These are phyloP conservation scores for Yarrowia alimentaria DNA, from an alignment of 805 yeast species.

Conservation along the genomic window DNA sequence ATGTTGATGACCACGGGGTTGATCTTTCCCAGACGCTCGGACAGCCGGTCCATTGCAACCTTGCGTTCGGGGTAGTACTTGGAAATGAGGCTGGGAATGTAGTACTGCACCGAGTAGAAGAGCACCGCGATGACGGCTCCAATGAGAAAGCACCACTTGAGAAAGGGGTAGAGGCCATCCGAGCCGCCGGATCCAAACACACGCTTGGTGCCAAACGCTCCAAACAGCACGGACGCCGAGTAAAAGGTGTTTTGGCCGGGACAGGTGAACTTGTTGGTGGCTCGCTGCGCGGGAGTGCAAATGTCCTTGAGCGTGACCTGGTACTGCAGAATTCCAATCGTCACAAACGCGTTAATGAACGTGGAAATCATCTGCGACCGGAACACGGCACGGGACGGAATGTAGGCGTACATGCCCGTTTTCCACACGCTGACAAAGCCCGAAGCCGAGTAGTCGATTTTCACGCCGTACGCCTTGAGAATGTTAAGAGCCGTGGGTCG, in stretches of 20 bases:
- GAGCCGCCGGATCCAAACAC: slow-evolving; percentile 38
- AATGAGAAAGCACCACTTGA: slow-evolving; percentile 32
- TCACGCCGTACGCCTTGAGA: slow-evolving; percentile 58
- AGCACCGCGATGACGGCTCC: slow-evolving; percentile 34
- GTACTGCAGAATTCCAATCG: slow-evolving; percentile 38
- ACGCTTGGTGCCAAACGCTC: slow-evolving; percentile 49
- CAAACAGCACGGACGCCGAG: slow-evolving; percentile 48
- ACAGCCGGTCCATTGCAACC: not conserved
- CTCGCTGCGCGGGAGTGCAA: slow-evolving; percentile 28
- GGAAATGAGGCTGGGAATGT: slow-evolving; percentile 30
- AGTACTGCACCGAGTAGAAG: not conserved
- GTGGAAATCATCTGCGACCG: slow-evolving; percentile 43
- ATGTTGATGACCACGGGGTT: not conserved
- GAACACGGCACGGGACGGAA: slow-evolving; percentile 59
- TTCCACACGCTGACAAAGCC: slow-evolving; percentile 57
- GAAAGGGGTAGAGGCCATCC: slow-evolving; percentile 33
- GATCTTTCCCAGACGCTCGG: not conserved
- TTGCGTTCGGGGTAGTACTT: not conserved
- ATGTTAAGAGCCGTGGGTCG: slow-evolving; percentile 60
- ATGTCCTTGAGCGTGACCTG: slow-evolving; percentile 38
- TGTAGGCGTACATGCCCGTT: slow-evolving; percentile 56
- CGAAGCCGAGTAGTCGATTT: slow-evolving; percentile 60
- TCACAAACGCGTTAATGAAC: slow-evolving; percentile 40
- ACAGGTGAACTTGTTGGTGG: slow-evolving; percentile 36
- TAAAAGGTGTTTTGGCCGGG: slow-evolving; percentile 46